Evolutionary conservation across 2,329 filamentous ascomycete genomes (phyloP).

Genomic region (Aureobasidium mangrovei): DNA sequence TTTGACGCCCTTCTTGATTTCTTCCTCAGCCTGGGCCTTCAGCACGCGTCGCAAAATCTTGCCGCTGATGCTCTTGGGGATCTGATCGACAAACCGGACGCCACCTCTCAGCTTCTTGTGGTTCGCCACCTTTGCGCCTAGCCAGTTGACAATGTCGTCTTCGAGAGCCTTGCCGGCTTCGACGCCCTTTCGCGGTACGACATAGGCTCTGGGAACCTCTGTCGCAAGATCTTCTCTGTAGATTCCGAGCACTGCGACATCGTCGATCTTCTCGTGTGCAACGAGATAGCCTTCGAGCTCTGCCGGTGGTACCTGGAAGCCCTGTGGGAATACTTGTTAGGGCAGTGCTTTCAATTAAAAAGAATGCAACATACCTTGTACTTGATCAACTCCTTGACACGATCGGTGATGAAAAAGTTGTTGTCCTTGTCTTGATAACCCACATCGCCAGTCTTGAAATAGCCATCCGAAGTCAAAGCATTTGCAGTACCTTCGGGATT

Average conservation of each 20-base stretch:
- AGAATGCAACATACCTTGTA: conserved; percentile 40
- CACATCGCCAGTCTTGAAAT: conserved; percentile 85
- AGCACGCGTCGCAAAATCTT: conserved; percentile 41
- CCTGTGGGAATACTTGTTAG: neutral
- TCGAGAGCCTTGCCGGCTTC: conserved; percentile 26
- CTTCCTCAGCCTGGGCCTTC: conserved; percentile 36
- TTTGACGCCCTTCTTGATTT: conserved; percentile 28
- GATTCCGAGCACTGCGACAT: conserved; percentile 39
- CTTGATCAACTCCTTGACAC: conserved; percentile 63
- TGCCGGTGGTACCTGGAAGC: conserved; percentile 41
- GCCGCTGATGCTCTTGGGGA: conserved; percentile 40
- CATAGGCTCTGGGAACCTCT: conserved; percentile 38
- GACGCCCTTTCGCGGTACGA: conserved; percentile 32
- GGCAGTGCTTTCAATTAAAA: neutral
- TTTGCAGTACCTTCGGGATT: conserved; percentile 61
- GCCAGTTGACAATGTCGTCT: conserved; percentile 35
- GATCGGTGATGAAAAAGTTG: conserved; percentile 85
- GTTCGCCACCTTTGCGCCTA: conserved; percentile 37
- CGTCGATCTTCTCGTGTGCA: conserved; percentile 34
- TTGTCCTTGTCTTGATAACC: conserved; percentile 67
- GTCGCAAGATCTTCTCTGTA: conserved; percentile 39
- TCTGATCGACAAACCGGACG: conserved; percentile 38
- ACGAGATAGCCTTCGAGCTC: conserved; percentile 39
- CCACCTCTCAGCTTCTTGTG: conserved; percentile 41
- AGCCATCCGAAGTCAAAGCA: conserved; percentile 67